Evolutionary conservation across 176 grass and related monocot genomes (phyloP).

Genomic region (Dendrocalamus sinicus): DNA sequence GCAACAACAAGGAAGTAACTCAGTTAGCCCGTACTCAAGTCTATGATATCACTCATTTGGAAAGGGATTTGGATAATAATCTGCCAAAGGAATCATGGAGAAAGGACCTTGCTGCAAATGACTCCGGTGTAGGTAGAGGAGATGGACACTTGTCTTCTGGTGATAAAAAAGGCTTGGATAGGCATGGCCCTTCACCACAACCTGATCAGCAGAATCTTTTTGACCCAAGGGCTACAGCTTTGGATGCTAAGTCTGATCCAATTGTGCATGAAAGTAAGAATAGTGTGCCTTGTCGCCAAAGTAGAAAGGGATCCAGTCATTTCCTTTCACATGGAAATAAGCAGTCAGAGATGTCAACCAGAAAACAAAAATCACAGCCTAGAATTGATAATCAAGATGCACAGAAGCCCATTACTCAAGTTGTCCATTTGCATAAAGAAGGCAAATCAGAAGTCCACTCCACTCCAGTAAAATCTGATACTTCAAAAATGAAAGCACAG

Average conservation of each 20-base stretch:
- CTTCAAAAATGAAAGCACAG: constrained; percentile 43
- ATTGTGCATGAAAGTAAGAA: constrained; percentile 31
- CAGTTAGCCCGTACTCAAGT: not conserved
- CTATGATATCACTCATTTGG: not conserved
- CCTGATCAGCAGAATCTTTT: constrained; percentile 26
- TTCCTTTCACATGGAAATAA: constrained; percentile 33
- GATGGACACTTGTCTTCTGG: constrained; percentile 3
- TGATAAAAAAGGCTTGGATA: constrained; percentile 29
- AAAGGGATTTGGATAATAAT: constrained; percentile 6
- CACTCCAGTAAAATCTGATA: constrained; percentile 48
- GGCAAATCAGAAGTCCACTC: constrained; percentile 43
- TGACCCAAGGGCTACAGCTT: constrained; percentile 25
- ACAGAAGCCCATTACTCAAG: constrained; percentile 38
- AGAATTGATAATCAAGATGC: constrained; percentile 49
- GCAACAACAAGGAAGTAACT: constrained; percentile 28
- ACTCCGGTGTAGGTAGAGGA: constrained; percentile 14
- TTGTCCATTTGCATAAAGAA: constrained; percentile 52
- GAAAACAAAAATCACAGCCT: constrained; percentile 47
- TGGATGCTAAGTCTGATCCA: constrained; percentile 31
- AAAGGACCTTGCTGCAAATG: constrained; percentile 24
- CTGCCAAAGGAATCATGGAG: constrained; percentile 21
- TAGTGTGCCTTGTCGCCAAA: constrained; percentile 9
- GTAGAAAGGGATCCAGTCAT: constrained; percentile 35
- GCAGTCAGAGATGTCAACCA: constrained; percentile 36
- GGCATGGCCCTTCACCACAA: constrained; percentile 2